A percentile compares a stretch with the other conserved stretches of the same genome.
Evolutionary conservation across 2,329 filamentous ascomycete genomes (phyloP).

Genomic region (Dactylellina leptospora): DNA sequence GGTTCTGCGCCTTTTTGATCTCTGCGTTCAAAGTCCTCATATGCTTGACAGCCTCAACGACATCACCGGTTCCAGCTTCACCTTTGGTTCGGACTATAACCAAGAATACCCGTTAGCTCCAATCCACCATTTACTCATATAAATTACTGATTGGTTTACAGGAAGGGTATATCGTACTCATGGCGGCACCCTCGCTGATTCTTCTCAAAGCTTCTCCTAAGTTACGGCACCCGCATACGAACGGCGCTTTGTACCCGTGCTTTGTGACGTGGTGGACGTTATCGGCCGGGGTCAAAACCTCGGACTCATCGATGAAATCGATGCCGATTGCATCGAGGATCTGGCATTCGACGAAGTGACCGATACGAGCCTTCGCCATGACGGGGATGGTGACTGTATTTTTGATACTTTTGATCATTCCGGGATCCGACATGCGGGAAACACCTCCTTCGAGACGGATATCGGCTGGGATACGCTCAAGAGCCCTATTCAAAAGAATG

Average conservation of each 20-base stretch:
- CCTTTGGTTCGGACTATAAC: conserved; percentile 83
- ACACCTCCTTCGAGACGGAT: conserved; percentile 93
- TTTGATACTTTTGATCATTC: conserved; percentile 96
- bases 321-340: conserved; percentile 94
- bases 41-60: conserved; percentile 95
- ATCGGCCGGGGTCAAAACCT: conserved; percentile 96
- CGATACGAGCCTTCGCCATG: conserved; percentile 98
- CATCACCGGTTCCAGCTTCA: conserved; percentile 95
- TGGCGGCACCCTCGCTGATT: conserved; percentile 91
- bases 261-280: conserved; percentile 92
- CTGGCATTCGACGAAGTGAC: conserved; percentile 97
- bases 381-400: conserved; percentile 93
- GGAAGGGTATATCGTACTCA: conserved; percentile 67
- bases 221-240: conserved; percentile 96
- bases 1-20: conserved; percentile 74
- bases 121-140: background rate
- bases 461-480: conserved; percentile 96
- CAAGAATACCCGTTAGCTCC: background rate
- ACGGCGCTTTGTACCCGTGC: conserved; percentile 80
- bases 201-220: conserved; percentile 90
- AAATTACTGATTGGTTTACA: background rate
- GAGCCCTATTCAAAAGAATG: conserved; percentile 64
- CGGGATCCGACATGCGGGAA: conserved; percentile 93
- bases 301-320: conserved; percentile 96
- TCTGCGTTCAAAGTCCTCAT: conserved; percentile 89